Base-by-base conservation (phyloP, 1,284 basidiomycete genomes). In the Lignosus rhinocerotis region DNA sequence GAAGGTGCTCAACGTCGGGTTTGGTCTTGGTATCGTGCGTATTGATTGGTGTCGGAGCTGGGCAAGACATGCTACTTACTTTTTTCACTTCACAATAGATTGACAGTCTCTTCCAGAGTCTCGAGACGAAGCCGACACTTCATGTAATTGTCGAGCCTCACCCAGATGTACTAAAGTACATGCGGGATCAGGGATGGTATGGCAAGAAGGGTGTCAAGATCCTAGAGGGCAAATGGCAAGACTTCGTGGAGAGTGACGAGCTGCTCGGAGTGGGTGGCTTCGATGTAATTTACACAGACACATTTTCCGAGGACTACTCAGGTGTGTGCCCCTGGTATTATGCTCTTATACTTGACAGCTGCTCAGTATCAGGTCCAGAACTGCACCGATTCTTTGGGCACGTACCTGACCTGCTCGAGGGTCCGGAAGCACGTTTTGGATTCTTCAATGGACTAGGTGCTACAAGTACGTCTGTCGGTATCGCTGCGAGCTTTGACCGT, bases 371-470 rank as follows among this genome's bases (percentile, higher is more conserved):
- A 14, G 12, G 30, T 51, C 71, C 50, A 82, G 91, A 92, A 62
- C 80, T 98, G 38, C 86, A 85, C 65, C 75, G 78, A 19, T 97
- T 98, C 76, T 98, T 99, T 72, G 86, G 89, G 59, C 78, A 84
- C 51, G 73, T 98, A 1, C 94, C 94, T 0, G 83, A 92, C 69
- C 77, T 98, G 1, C 78, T 98, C n/a, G 80, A 84, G 25, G 88
- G 90, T 0, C 83, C 88, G 8, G 78, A 87, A 3, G 88, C 92
- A 17, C 78, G 87, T n/a, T 94, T 96, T 72, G 91, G 94, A 58
- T 99, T 98, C 77, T 99, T 98, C 83, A 94, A 99, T 71, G 96
- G 96, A 5, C 81, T 99, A 1, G 97, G 93, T 16, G 96, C 94
- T 21, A 98, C 95, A 9, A 96, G 95, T 93, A 70, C 61, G 77